A percentile compares a stretch with the other conserved stretches of the same genome.
Evolutionary conservation across 805 yeast species (phyloP).

Genomic region (Metschnikowia bowlesiae): DNA sequence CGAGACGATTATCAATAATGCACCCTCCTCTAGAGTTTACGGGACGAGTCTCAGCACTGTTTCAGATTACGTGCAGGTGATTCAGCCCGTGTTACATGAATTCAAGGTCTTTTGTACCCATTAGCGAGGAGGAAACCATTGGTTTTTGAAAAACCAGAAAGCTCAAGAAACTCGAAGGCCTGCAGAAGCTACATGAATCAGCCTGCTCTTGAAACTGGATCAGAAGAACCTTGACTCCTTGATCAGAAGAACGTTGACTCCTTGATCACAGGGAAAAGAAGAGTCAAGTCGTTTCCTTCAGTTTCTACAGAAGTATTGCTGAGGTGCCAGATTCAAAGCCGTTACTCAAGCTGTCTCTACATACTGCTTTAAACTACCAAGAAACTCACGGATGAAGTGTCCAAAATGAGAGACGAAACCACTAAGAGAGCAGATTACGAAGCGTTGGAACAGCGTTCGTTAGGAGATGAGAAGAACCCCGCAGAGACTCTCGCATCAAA

Average conservation of each 20-base stretch:
- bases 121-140: no score
- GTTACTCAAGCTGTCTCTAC: conserved; percentile 63
- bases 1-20: no score
- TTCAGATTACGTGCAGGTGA: no score
- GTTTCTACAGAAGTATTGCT: conserved; percentile 68
- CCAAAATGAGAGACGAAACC: conserved; percentile 51
- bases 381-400: conserved; percentile 55
- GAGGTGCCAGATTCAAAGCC: conserved; percentile 95
- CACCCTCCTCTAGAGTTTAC: no score
- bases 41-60: no score
- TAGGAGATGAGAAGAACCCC: conserved; percentile 56
- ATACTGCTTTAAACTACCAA: conserved; percentile 51
- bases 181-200: conserved; percentile 60
- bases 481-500: conserved; percentile 51
- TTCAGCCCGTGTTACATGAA: no score
- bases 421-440: conserved; percentile 75
- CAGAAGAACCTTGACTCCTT: conserved; percentile 84
- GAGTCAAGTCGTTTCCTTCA: conserved; percentile 69
- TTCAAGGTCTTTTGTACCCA: no score
- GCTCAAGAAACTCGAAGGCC: conserved; percentile 67
- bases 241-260: conserved; percentile 81
- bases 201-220: conserved; percentile 66
- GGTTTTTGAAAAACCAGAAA: no score
- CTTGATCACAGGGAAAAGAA: conserved; percentile 72
- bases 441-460: conserved; percentile 57